Evolutionary conservation across 73 alveolate genomes (phyloP), one percentile per base, ranked within the genome.

Genomic region (Urostyla sp.): DNA sequence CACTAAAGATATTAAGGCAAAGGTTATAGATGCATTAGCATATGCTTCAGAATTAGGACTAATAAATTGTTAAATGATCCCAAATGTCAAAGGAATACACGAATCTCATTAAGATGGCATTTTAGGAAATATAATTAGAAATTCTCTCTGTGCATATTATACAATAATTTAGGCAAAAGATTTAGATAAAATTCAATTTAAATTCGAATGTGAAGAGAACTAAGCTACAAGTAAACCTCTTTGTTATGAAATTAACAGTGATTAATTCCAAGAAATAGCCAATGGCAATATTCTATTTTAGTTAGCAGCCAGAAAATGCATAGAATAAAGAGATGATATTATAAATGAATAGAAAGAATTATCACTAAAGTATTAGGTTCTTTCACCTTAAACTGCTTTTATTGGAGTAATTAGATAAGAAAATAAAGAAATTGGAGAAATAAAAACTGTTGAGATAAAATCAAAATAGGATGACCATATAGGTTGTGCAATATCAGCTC

Each of bases 1-100:
- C 46, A 79, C 40, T 48, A 37, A 79, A 0, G 38, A 83, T 45
- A 37, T 90, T 57, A 87, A 90, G 60, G 57, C 81, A 1, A 73
- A 74, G 50, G 92, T 90, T 28, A 90, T 90, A 52, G 44, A 53
- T 54, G 87, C 92, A 27, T 73, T 90, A 74, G 84, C 82, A 44
- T 46, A 55, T 34, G 90, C 93, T 11, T 32, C 35, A 7, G 85
- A 48, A 21, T 60, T 74, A 0, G n/a, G 43, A 18, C 35, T 73
- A 15, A n/a, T 37, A 32, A 36, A 43, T 18, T 73, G 85, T 20
- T 15, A 26, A 32, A 52, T 73, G 58, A 34, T 20, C n/a, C 32
- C 18, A 34, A 3, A 21, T 1, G 23, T 15, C 24, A n/a, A 26
- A 15, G 28, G n/a, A 28, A 61, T 34, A 36, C 23, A 21, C 38